These are phyloP conservation scores for Taphrina flavorubra DNA, from an alignment of 1,139 yeast species.

Conservation along the genomic window DNA sequence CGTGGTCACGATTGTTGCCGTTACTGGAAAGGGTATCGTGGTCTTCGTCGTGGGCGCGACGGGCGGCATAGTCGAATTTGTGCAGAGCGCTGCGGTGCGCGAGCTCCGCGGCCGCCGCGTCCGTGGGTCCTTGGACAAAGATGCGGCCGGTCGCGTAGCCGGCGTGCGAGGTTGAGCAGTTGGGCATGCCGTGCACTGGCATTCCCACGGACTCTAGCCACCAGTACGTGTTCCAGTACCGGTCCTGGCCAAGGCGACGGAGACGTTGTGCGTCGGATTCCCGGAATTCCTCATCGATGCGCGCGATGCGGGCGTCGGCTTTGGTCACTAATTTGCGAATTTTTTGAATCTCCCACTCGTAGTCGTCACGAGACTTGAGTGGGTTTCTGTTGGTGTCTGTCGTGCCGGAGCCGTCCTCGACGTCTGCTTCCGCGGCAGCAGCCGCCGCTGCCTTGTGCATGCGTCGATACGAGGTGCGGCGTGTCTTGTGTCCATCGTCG, in stretches of 20 bases:
- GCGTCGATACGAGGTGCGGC: conserved; percentile 1
- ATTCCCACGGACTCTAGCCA: conserved; percentile 92
- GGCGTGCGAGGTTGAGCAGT: conserved; percentile 52
- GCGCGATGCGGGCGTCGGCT: conserved; percentile 61
- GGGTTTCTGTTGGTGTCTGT: not conserved
- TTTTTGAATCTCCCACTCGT: conserved; percentile 40
- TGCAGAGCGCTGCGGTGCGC: conserved; percentile 48
- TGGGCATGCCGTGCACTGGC: conserved; percentile 53
- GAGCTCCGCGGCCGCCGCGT: conserved; percentile 61
- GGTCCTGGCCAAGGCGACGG: conserved; percentile 77
- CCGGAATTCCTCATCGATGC: conserved; percentile 53
- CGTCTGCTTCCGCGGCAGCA: conserved; percentile 41
- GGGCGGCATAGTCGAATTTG: conserved; percentile 51
- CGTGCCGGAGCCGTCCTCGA: conserved; percentile 46
- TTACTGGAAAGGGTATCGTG: conserved; percentile 56
- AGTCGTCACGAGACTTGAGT: conserved; percentile 28
- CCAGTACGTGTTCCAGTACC: conserved; percentile 87
- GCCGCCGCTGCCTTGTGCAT: conserved; percentile 18
- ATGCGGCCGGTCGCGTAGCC: conserved; percentile 83
- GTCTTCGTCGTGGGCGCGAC: conserved; percentile 70
- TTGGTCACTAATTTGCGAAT: conserved; percentile 54
- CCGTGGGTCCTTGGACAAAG: conserved; percentile 92
- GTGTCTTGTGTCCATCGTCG: not conserved
- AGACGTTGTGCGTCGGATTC: conserved; percentile 74
- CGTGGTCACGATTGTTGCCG: not conserved